Evolutionary conservation across 257 asterid species (phyloP), one percentile per base, ranked within the genome.

Genomic region (Nyctanthes arbortristis): DNA sequence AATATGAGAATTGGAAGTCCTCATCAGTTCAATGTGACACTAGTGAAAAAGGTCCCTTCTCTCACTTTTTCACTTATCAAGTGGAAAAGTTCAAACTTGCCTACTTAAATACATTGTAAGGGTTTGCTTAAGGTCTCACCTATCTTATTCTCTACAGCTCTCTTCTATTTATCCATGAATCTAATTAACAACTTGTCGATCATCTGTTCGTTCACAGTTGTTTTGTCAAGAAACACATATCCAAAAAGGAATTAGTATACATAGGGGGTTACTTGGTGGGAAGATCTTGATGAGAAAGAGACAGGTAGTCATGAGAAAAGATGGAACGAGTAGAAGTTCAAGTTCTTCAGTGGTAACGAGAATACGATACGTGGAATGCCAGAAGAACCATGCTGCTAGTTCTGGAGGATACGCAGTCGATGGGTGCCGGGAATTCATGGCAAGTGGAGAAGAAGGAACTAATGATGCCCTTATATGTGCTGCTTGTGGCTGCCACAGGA

Each of bases 371-470:
- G 85, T 68, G 3, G 91, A 85, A 55, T 85, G 91, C 66, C 91
- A 83, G 75, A 80, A 73, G 69, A 85, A 85, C 33, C 90, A 85
- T 40, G 90, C 90, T 40, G 88, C 86, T 3, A 82, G 74, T 67
- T 78, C 80, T 30, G 90, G 90, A 9, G 90, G 90, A 1, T 74
- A 80, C 68, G 90, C 86, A 0, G 91, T 85, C 2, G 91, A 85
- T n/a, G 91, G 91, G 0, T 85, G 91, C 78, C 82, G 91, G 63
- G 91, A 85, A 63, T 85, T 85, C 80, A 83, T 85, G 88, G 85
- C 91, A 33, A 78, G 88, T 10, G 87, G 91, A 0, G 79, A 55
- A 0, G 88, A 83, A 29, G 91, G 88, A 24, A 76, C 84, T 0
- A 68, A 73, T 7, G 81, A 74, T 10, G 84, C 87, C 1, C 85